Base-by-base conservation (phyloP, 768 basidiomycete species). In the Tephrocybe sp. region DNA sequence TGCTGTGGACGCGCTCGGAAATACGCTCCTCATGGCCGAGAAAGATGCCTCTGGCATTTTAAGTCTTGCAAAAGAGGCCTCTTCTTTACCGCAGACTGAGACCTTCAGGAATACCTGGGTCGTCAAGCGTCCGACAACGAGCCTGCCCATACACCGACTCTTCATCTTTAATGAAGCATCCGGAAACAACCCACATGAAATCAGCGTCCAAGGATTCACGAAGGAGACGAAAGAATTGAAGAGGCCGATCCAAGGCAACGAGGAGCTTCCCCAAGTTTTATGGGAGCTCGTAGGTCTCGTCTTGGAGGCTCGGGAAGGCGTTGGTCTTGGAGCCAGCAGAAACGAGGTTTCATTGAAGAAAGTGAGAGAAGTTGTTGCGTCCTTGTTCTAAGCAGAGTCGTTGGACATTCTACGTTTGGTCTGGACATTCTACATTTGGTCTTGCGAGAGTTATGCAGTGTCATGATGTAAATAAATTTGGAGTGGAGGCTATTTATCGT, bases 121-220 rank as follows among this genome's bases (percentile, higher is more conserved):
- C n/a, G 51, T 74, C 43, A 60, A 61, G 32, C 66, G 64, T 1
- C 54, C 54, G 4, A 60, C 45, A n/a, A 73, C 71, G 12, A 58
- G 62, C 15, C 65, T 62, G 50, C 67, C 69, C n/a, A 70, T 72
- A 26, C 68, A 72, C 20, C 58, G 71, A 8, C 47, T 74, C 18
- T 57, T 72, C 32, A 66, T 21, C 60, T 59, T 1, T 37, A 36
- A 44, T 36, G 34, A 36, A 4, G 15, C 15, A 5, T 53, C 59
- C 30, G 51, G 53, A 4, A 48, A 43, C 4, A 58, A 62, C 41
- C 61, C 58, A 38, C 54, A 54, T 34, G 64, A 72, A 56, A 64
- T 65, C 11, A 65, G 71, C 32, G 67, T 74, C 6, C 68, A 69
- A 40, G 73, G 71, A n/a, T 73, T 68, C 54, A 61, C 65, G 38